Evolutionary conservation across 2,329 filamentous ascomycete genomes (phyloP), one percentile per base, ranked within the genome.

Genomic region (Fusarium oxysporum): DNA sequence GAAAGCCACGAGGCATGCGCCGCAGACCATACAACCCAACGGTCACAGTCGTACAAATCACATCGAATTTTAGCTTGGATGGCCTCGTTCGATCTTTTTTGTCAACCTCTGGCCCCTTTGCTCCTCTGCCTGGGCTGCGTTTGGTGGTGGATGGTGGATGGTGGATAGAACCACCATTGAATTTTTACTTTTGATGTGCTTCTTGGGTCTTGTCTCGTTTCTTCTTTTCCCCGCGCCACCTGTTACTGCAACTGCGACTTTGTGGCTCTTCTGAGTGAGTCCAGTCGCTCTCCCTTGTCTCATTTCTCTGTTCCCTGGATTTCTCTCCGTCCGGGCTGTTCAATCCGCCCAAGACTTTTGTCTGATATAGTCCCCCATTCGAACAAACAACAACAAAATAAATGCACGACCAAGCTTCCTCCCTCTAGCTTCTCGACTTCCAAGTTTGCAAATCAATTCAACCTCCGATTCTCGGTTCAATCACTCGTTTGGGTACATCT

Each of bases 281-380:
- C 40, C 60, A 68, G 61, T 47, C 30, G 23, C 43, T 61, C 69
- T 73, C 65, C 71, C 65, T 72, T 71, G 70, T 63, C 62, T 73
- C 66, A 71, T 28, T 73, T 57, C 35, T 68, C 44, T 43, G 60
- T 58, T 72, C 57, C 70, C 51, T 68, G 62, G 54, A 71, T 60
- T 44, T 43, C 37, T 53, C 35, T 47, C 43, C 57, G 43, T 37
- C 56, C 30, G 43, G 38, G 50, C 65, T 67, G 70, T 63, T 57
- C 19, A 60, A 57, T 56, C 56, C 33, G 61, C 53, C 59, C 55
- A 70, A 58, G 47, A 55, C 25, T 32, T 65, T 47, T 63, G 41
- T 48, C 25, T 40, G 40, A 50, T 50, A 50, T 50, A 32, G 28
- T 35, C 40, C 32, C 45, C 38, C 38, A 68, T 47, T 32, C 9